Evolutionary conservation across 306 rosid genomes (phyloP), one percentile per base, ranked within the genome.

Genomic region (Sicyos baderoa): DNA sequence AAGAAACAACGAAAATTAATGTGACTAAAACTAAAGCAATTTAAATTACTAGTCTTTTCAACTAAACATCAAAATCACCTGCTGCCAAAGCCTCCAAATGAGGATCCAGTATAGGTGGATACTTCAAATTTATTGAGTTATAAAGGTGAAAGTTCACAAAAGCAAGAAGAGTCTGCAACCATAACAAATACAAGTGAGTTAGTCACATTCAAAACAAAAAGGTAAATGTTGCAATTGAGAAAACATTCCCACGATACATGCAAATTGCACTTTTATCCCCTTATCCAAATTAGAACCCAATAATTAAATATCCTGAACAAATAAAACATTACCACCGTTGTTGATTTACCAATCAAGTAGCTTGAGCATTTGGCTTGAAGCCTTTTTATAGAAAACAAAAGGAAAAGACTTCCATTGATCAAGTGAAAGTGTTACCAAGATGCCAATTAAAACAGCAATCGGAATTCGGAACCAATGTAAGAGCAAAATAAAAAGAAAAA

Each of bases 21-120:
- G 16, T 3, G 17, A 13, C 50, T 12, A 19, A 27, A 35, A 13
- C 29, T 22, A 55, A 5, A 50, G 27, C 7, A 11, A 51, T 17
- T 15, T 17, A 50, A 10, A 35, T 0, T 45, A 54, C n/a, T 32
- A 40, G 5, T 42, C 17, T 63, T 42, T 40, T 63, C 52, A 19
- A 63, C 69, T 42, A 17, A 40, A 63, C 69, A 63, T 21, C 17
- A 63, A 17, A 61, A 12, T 14, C 75, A 89, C 97, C 98, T 70
- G 88, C 89, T 63, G 97, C 94, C 60, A 86, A 74, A 63, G 94
- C 89, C 80, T 93, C 98, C 84, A 86, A 74, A 42, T 73, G 79
- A 17, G 91, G 84, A 83, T 93, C 91, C 62, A 89, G 94, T 29
- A 85, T 82, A 1, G 97, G 98, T 4, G 97, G 98, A 73, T 93